phyloP scores from a whole-genome alignment of 2,329 filamentous ascomycete genomes.

The Phialophora macrospora region DNA sequence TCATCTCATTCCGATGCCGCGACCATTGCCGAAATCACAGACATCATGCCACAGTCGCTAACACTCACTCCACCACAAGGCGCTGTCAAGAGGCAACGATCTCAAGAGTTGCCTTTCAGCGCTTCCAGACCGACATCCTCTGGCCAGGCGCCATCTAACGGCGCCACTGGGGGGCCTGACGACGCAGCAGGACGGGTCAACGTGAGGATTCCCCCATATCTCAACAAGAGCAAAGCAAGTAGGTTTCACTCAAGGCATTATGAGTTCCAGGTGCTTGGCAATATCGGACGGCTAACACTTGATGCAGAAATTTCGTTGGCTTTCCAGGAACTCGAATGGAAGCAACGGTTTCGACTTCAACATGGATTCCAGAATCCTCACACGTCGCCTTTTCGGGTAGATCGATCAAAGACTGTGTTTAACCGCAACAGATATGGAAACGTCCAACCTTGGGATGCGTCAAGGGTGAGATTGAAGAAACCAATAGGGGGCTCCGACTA shows the following conservation, averaged over 20 bases:
- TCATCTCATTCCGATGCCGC: conserved; percentile 36
- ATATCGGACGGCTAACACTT: neutral
- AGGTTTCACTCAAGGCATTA: conserved; percentile 19
- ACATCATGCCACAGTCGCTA: conserved; percentile 38
- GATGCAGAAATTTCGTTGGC: conserved; percentile 61
- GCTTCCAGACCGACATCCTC: conserved; percentile 18
- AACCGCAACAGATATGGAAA: conserved; percentile 84
- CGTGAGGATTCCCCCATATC: conserved; percentile 36
- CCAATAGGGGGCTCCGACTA: conserved; percentile 75
- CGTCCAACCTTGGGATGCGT: conserved; percentile 86
- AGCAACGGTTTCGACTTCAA: conserved; percentile 60
- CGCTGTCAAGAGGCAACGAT: conserved; percentile 36
- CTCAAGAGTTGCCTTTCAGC: conserved; percentile 27
- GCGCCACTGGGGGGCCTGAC: conserved; percentile 15
- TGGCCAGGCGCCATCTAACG: conserved; percentile 23
- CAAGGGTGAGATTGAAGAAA: conserved; percentile 80
- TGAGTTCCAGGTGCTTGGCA: neutral
- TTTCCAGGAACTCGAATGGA: conserved; percentile 66
- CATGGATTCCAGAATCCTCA: conserved; percentile 55
- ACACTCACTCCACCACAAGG: conserved; percentile 29
- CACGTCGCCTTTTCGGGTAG: conserved; percentile 62
- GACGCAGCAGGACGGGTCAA: conserved; percentile 18
- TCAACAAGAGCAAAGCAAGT: conserved; percentile 37
- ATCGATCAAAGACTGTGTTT: conserved; percentile 61
- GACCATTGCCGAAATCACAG: conserved; percentile 34